A percentile compares a stretch with the other conserved stretches of the same genome.
Evolutionary conservation across 1,284 basidiomycete genomes (phyloP).

Genomic region (Microbotryum intermedium): DNA sequence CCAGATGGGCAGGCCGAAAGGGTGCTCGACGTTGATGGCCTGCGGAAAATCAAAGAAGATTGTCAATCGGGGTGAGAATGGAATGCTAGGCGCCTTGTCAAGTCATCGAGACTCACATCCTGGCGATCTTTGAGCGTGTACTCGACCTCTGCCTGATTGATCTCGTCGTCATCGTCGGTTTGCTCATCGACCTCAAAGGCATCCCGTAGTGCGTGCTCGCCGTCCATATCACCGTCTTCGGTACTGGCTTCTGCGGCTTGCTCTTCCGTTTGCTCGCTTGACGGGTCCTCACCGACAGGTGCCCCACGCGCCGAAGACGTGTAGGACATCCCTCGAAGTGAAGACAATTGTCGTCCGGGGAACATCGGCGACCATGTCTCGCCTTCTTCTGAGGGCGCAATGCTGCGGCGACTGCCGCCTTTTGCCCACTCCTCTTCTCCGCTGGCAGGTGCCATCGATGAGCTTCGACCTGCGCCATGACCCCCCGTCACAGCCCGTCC

Average conservation of each 20-base stretch:
- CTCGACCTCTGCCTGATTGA: slow-evolving; percentile 63
- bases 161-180: slow-evolving; percentile 5
- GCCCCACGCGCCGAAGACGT: neutral
- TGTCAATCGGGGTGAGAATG: too few relatives aligned
- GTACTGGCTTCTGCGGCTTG: slow-evolving; percentile 33
- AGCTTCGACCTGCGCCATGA: too few relatives aligned
- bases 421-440: too few relatives aligned
- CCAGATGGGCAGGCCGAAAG: slow-evolving; percentile 99
- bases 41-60: slow-evolving; percentile 17
- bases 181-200: slow-evolving; percentile 16
- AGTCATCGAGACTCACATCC: slow-evolving; percentile 51
- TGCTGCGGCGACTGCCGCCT: too few relatives aligned
- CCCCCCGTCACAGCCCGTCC: too few relatives aligned
- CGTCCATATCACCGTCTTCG: slow-evolving; percentile 16
- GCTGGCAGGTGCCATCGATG: too few relatives aligned
- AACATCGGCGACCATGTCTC: neutral
- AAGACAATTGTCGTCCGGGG: slow-evolving; percentile 3
- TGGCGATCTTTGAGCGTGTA: slow-evolving; percentile 92
- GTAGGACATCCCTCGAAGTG: neutral
- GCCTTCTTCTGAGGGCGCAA: neutral
- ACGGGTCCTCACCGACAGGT: neutral
- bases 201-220: slow-evolving; percentile 3
- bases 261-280: slow-evolving; percentile 21
- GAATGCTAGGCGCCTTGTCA: too few relatives aligned
- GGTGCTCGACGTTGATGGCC: slow-evolving; percentile 95